Evolutionary conservation across 306 rosid genomes (phyloP), one percentile per base, ranked within the genome.

Genomic region (Cucumis cinereus): DNA sequence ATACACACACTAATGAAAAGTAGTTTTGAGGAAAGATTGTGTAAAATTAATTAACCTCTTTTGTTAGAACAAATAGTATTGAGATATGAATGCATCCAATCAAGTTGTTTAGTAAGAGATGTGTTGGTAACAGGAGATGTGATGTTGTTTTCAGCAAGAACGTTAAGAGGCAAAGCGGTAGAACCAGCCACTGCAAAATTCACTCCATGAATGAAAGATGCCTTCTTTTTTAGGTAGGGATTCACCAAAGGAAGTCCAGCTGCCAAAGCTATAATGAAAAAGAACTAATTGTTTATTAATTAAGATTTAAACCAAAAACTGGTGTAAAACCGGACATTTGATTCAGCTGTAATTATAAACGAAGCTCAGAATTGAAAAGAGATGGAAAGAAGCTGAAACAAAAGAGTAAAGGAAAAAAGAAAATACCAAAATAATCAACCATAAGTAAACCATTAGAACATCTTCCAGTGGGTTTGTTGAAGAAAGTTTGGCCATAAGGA

Each of bases 101-200:
- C 66, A 13, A 79, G 78, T 38, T 79, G 82, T 15, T 58, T 52
- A 26, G 8, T 62, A 17, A 79, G 49, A 62, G 79, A 62, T 8
- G 56, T 23, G 20, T 28, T 53, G 40, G 78, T 74, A n/a, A 38
- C 14, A 0, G 78, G 66, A 45, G 55, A 20, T 5, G 75, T 23
- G 33, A 79, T 36, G 17, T 74, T 74, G 14, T 13, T 50, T 35
- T 50, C 30, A 24, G 82, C 73, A 36, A 23, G 78, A 79, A 38
- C 64, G 1, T 52, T 3, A 2, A 19, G 10, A 40, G 82, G 49
- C 67, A 73, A 74, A 50, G 82, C 75, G 4, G 82, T 79, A 19
- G 82, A 62, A 10, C 78, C 78, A 26, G 78, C 78, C 57, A 74
- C 75, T 1, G 82, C 82, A 79, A 79, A 79, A 14, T 74, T 74